These are phyloP conservation scores for Cystobasidiopsis lactophilus DNA, from an alignment of 768 basidiomycete species.

Conservation along the genomic window DNA sequence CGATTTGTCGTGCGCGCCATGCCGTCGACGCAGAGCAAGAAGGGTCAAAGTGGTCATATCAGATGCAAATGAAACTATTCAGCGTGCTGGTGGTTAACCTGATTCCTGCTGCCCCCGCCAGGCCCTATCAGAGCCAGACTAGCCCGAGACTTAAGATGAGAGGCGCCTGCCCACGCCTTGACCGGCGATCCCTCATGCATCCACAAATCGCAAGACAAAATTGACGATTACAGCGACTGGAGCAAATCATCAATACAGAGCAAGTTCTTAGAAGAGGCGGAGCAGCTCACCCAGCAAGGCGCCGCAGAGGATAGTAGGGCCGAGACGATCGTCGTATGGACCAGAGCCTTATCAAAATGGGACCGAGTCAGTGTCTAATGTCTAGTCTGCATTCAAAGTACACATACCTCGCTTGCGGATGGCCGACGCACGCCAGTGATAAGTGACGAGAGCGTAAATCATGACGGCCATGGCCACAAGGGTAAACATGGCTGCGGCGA, in stretches of 20 bases:
- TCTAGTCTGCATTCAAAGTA: no score
- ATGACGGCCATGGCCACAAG: slow-evolving; percentile 89
- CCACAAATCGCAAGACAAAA: slow-evolving; percentile 58
- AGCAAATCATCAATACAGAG: not conserved
- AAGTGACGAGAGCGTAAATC: slow-evolving; percentile 84
- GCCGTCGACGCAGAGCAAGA: no score
- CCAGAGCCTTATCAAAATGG: no score
- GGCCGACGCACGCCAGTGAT: slow-evolving; percentile 85
- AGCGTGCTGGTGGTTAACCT: no score
- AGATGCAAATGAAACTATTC: no score
- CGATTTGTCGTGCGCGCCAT: no score
- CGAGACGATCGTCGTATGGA: slow-evolving; percentile 87
- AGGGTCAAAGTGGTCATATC: no score
- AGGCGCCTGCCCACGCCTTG: no score
- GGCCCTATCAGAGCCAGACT: no score
- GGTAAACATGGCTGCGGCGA: slow-evolving; percentile 91
- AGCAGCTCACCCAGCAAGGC: slow-evolving; percentile 44
- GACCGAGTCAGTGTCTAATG: no score
- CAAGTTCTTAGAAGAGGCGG: slow-evolving; percentile 15
- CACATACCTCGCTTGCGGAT: slow-evolving; percentile 55
- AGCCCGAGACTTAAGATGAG: no score
- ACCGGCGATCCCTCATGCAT: not conserved
- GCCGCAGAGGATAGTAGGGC: slow-evolving; percentile 41
- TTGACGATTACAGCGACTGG: slow-evolving; percentile 65
- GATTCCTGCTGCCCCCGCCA: no score